Conservation (phyloP, 768 basidiomycete genomes). For the Termitomyces sp. region DNA sequence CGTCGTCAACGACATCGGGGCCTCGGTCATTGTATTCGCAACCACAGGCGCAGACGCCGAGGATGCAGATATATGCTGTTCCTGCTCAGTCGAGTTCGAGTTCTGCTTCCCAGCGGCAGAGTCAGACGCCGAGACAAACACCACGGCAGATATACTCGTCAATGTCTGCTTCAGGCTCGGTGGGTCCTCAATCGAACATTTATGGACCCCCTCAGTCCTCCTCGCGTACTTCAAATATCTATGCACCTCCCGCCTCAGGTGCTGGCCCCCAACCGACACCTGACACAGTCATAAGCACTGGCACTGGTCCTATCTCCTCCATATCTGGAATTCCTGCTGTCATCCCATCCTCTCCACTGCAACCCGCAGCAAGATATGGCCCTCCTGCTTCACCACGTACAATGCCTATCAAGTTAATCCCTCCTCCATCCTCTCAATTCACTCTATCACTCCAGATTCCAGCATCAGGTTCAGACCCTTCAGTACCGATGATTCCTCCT, state of each 20-base stretch:
- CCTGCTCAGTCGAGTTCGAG: not conserved
- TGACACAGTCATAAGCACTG: not conserved
- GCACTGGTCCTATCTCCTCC: not conserved
- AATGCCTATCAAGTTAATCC: not conserved
- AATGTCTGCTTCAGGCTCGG: not conserved
- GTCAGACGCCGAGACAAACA: slow-evolving; percentile 2
- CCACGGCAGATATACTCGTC: slow-evolving; percentile 6
- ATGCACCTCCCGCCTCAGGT: not conserved
- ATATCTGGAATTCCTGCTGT: not conserved
- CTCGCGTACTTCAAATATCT: not conserved
- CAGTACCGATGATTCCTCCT: not conserved
- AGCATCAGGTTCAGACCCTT: not conserved
- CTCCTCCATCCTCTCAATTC: not conserved
- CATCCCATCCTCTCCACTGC: not conserved
- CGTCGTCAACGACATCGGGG: not conserved
- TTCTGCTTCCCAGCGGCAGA: not conserved
- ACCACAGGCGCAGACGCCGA: not conserved
- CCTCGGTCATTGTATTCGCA: not conserved
- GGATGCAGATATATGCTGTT: not conserved
- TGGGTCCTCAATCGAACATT: not conserved
- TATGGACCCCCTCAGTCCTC: not conserved
- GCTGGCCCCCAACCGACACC: not conserved
- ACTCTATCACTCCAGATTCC: not conserved
- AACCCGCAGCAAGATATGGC: not conserved
- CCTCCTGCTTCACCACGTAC: not conserved